phyloP scores from a whole-genome alignment of 78 protist genomes.

The slime mould (Dictyostelium discoideum) region DNA sequence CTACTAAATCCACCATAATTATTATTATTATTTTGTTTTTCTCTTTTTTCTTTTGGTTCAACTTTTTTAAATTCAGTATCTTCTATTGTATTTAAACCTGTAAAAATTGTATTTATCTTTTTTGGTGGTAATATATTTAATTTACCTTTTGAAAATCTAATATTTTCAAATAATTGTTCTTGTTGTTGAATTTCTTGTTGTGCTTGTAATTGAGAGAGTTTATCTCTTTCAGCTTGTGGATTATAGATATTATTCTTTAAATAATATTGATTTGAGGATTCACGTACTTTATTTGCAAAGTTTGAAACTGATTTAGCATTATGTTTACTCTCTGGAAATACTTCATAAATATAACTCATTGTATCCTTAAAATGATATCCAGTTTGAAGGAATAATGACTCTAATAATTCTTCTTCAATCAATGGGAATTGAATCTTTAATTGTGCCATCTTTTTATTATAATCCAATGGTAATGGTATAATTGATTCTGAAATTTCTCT shows the following conservation, averaged over 20 bases:
- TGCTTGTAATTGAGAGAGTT: background rate
- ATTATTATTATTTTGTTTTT: background rate
- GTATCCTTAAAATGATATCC: background rate
- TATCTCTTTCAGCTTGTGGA: background rate
- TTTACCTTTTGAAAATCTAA: background rate
- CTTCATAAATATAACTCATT: background rate
- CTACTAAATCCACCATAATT: background rate
- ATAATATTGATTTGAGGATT: background rate
- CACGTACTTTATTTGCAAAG: conserved; percentile 12
- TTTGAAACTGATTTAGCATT: background rate
- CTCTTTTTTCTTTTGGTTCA: background rate
- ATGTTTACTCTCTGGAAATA: conserved; percentile 12
- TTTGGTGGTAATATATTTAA: conserved; percentile 13
- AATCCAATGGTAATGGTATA: background rate
- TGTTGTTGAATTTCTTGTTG: background rate
- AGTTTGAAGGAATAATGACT: background rate
- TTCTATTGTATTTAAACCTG: background rate
- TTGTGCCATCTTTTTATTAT: background rate
- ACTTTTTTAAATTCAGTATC: conserved; percentile 19
- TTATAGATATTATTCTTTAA: background rate
- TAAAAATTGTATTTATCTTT: conserved; percentile 8
- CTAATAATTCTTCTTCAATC: conserved; percentile 7
- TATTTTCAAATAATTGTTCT: background rate
- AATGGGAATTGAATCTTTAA: conserved; percentile 32
- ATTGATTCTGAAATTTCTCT: background rate